A percentile compares a stretch with the other conserved stretches of the same genome.
Evolutionary conservation across 2,329 filamentous ascomycete species (phyloP).

Genomic region (Beauveria caledonica): DNA sequence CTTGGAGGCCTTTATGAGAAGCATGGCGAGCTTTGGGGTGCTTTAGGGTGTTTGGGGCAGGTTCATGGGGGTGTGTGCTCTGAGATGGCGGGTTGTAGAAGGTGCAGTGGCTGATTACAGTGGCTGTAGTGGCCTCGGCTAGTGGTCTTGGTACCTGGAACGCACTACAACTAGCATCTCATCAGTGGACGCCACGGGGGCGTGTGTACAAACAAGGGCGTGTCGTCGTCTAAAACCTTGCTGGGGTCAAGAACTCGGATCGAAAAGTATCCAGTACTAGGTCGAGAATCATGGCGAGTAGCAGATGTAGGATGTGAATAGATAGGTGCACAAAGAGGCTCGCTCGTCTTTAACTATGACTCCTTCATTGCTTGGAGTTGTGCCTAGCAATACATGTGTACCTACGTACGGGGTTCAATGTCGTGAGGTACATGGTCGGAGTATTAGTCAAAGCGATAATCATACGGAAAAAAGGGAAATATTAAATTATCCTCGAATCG

Average conservation of each 20-base stretch:
- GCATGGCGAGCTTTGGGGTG: neutral
- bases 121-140: neutral
- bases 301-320: neutral
- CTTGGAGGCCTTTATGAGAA: conserved; percentile 10
- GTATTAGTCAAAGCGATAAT: no score
- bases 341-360: no score
- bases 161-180: neutral
- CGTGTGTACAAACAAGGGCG: neutral
- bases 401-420: no score
- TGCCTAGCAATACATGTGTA: no score
- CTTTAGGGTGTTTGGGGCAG: neutral
- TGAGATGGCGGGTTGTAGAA: neutral
- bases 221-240: neutral
- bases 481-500: no score
- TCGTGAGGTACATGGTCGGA: no score
- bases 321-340: no score
- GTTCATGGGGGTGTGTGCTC: neutral
- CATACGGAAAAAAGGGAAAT: no score
- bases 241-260: neutral
- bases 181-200: neutral
- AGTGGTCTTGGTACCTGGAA: neutral
- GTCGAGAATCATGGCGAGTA: neutral
- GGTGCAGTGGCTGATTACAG: neutral
- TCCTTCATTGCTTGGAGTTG: no score
- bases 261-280: neutral